Base-by-base conservation (phyloP, 2,329 filamentous ascomycete species). In the Pseudonectria foliicola region DNA sequence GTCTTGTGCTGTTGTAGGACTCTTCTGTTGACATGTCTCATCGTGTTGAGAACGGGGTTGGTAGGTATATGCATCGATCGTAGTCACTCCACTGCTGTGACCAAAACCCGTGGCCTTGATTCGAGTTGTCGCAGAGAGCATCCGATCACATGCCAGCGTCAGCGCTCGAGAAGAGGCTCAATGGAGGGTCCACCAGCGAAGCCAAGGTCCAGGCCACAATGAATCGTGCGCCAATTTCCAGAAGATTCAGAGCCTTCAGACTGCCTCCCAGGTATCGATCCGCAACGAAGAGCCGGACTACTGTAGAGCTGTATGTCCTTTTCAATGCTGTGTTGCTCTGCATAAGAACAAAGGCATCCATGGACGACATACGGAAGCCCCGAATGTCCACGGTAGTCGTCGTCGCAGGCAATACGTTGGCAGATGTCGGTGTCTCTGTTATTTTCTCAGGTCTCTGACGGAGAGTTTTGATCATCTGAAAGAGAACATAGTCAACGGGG, bases 331-430 rank as follows among this genome's bases (percentile, higher is more conserved):
- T 25, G 16, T 62, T 49, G 14, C 53, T 54, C 26, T 55, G 45
- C n/a, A 31, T 39, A 7, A 72, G 48, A 4, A 73, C 59, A 39
- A 63, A 73, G 10, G 60, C 67, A 42, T 75, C 71, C 67, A 75
- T 70, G 14, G 64, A 59, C 1, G 70, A 73, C 11, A 68, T 64
- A 24, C 66, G 63, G 47, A 71, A 71, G 7, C 53, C 56, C 13
- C 67, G 63, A 29, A 72, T 67, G 29, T 73, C 68, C 13, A 58
- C 43, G 12, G 43, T 40, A 3, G 29, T 30, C 7, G 35, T 31
- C 6, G 37, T 14, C n/a, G 41, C 13, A 8, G 35, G 25, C 1
- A 35, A 16, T 3, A 33, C 27, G 23, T 57, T 54, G 3, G 52
- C 57, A 6, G 67, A 70, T 4, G 60, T 66, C 40, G 65, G 49